These are phyloP conservation scores for Paraglomus brasilianum DNA, from an alignment of 192 early-diverging fungal species.

Conservation along the genomic window DNA sequence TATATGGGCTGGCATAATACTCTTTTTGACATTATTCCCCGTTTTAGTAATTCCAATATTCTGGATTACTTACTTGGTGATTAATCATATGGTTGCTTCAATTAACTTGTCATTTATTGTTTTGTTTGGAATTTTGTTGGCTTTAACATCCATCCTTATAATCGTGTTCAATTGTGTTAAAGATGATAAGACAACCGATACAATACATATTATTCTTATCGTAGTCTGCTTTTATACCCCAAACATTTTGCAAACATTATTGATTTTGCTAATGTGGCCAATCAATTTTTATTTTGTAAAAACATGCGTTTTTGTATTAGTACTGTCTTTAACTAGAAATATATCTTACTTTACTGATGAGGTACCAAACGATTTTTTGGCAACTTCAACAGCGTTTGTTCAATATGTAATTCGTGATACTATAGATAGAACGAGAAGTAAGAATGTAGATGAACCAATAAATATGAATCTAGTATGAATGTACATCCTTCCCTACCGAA, in stretches of 20 bases:
- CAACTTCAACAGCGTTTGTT: conserved; percentile 4
- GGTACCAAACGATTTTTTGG: background rate
- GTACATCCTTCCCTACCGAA: too few relatives aligned
- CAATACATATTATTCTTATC: too few relatives aligned
- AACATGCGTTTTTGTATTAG: conserved; percentile 16
- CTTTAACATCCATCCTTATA: background rate
- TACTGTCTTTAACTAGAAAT: conserved; percentile 20
- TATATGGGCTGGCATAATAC: too few relatives aligned
- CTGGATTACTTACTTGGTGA: background rate
- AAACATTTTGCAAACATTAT: conserved; percentile 12
- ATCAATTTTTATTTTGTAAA: conserved; percentile 22
- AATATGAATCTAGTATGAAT: too few relatives aligned
- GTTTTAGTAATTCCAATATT: conserved; percentile 9
- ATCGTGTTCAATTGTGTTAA: background rate
- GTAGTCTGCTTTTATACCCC: background rate
- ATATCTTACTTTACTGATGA: conserved; percentile 3
- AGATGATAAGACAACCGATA: too few relatives aligned
- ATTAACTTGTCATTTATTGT: background rate
- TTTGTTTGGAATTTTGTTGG: background rate
- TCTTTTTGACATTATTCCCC: background rate
- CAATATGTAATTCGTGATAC: too few relatives aligned
- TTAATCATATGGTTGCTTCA: background rate
- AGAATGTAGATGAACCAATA: too few relatives aligned
- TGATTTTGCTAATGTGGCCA: conserved; percentile 7
- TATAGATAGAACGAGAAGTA: too few relatives aligned